Conservation (phyloP, 2,329 filamentous ascomycete species). For the Fusarium citri region DNA sequence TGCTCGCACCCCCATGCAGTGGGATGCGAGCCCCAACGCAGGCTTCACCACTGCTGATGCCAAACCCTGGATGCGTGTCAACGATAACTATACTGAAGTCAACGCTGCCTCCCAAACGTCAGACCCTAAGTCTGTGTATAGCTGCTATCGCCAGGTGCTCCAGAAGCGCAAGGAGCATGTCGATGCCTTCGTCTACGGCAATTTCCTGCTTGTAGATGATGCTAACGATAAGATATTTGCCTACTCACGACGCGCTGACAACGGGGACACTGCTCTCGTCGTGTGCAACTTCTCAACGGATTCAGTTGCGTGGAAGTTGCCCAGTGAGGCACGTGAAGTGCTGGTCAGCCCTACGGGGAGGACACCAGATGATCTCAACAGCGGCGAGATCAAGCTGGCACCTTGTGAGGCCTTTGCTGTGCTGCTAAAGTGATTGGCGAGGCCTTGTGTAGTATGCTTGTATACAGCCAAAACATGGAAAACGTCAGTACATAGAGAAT, state of each 20-base stretch:
- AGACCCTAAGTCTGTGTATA: constrained; percentile 64
- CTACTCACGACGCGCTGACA: constrained; percentile 51
- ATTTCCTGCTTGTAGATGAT: constrained; percentile 57
- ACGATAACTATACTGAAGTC: constrained; percentile 70
- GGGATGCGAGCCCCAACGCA: constrained; percentile 68
- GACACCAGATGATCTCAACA: constrained; percentile 44
- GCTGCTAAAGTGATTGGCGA: constrained; percentile 41
- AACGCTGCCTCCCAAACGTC: constrained; percentile 69
- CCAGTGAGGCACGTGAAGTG: constrained; percentile 48
- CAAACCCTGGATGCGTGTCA: constrained; percentile 77
- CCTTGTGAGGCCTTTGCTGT: constrained; percentile 54
- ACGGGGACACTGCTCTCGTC: constrained; percentile 51
- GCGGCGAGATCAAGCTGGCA: constrained; percentile 47
- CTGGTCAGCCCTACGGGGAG: constrained; percentile 51
- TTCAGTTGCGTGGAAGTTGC: constrained; percentile 48
- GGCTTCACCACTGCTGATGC: constrained; percentile 69
- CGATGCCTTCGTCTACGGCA: constrained; percentile 75
- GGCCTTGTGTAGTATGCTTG: not conserved
- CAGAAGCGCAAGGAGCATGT: constrained; percentile 68
- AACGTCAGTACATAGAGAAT: not conserved
- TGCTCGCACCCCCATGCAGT: constrained; percentile 78
- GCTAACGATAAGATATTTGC: constrained; percentile 53
- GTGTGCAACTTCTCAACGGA: constrained; percentile 55
- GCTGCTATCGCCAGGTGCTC: constrained; percentile 72
- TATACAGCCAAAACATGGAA: not conserved